Evolutionary conservation across 768 basidiomycete genomes (phyloP).

Genomic region (Xanthoconium purpureum): DNA sequence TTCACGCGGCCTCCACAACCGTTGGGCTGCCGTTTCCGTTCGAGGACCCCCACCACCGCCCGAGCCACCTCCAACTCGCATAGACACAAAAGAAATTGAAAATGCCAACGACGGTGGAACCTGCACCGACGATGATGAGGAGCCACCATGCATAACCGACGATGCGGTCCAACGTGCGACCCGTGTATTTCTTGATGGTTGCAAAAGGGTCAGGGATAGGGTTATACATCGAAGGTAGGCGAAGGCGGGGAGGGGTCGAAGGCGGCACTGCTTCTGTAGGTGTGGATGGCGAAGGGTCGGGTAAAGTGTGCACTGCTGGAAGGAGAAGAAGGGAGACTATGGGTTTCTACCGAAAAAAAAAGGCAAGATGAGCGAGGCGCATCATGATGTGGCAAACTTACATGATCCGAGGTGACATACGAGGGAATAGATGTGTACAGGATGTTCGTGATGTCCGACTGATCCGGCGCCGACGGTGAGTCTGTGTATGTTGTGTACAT

Average conservation of each 20-base stretch:
- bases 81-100: slow-evolving; percentile 72
- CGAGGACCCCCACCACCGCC: slow-evolving; percentile 32
- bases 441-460: slow-evolving; percentile 58
- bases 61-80: slow-evolving; percentile 59
- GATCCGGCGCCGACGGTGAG: slow-evolving; percentile 46
- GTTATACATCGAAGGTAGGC: slow-evolving; percentile 48
- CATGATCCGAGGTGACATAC: slow-evolving; percentile 90
- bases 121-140: slow-evolving; percentile 72
- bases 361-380: background rate
- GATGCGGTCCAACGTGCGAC: slow-evolving; percentile 65
- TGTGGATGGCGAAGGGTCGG: slow-evolving; percentile 17
- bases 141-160: slow-evolving; percentile 81
- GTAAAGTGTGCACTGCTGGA: slow-evolving; percentile 37
- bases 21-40: slow-evolving; percentile 6
- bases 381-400: slow-evolving; percentile 34
- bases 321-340: slow-evolving; percentile 72
- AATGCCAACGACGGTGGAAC: slow-evolving; percentile 64
- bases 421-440: slow-evolving; percentile 79
- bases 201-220: slow-evolving; percentile 56
- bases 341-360: slow-evolving; percentile 62
- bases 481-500: slow-evolving; percentile 79
- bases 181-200: slow-evolving; percentile 57
- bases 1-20: slow-evolving; percentile 17
- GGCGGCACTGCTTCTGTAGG: slow-evolving; percentile 25
- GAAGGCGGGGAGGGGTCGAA: slow-evolving; percentile 38